Evolutionary conservation across 495 filamentous ascomycete species (phyloP), one percentile per base, ranked within the genome.

Genomic region (Amniculicola lignicola): DNA sequence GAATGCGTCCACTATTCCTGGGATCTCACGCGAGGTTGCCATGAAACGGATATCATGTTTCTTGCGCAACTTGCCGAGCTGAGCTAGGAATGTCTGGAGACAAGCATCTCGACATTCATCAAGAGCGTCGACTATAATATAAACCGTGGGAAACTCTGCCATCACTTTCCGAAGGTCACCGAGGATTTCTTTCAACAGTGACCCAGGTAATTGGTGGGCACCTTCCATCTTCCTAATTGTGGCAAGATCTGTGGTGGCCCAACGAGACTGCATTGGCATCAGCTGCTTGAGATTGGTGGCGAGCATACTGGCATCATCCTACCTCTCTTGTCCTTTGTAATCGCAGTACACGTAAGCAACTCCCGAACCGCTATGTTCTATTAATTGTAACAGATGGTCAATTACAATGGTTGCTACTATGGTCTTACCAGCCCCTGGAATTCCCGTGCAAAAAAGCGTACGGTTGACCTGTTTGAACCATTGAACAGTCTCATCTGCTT

Each of bases 111-210:
- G 28, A 39, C 67, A 72, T 56, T 78, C 75, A 57, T 78, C 74
- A 5, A 78, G 62, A 29, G 75, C 75, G 51, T 79, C 75, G 15
- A 79, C 51, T 15, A 80, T 55, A 35, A 79, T 61, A 51, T 71
- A 75, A 12, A 67, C 56, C 38, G 43, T 61, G 9, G 66, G 65
- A 45, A 61, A 70, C 7, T 36, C 33, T 0, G 33, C 27, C 18
- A 47, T 56, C 15, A 69, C 57, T 7, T 51, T 59, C 2, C 65
- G 54, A 9, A 77, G n/a, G 7, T 7, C n/a, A 9, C 9, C n/a
- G 29, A 9, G 7, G 29, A 33, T 33, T n/a, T 33, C 29, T 7
- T 33, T n/a, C n/a, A n/a, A 9, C n/a, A n/a, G n/a, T 33, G 29
- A n/a, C 29, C 29, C n/a, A 9, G 29, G 7, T n/a, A 7, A 7